Base-by-base conservation (phyloP, 768 basidiomycete species). In the Obba rivulosa region DNA sequence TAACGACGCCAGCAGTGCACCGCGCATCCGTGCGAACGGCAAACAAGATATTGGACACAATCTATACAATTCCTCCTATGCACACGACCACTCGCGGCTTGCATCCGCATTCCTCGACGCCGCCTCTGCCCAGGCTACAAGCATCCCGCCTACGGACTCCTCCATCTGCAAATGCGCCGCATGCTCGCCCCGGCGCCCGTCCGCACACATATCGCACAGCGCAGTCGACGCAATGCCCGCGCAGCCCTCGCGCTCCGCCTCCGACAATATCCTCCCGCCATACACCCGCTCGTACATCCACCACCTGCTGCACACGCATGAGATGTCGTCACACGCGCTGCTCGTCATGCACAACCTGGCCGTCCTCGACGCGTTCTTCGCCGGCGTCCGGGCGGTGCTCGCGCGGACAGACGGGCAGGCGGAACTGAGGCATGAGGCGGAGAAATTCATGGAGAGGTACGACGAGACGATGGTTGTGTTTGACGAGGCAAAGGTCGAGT, bases 301-400 rank as follows among this genome's bases (percentile, higher is more conserved):
- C 60, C 91, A 94, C 57, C 77, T 94, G 13, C 68, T 92, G 31
- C 83, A 85, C 44, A 91, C 91, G 5, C 92, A 93, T 64, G 92
- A 94, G 63, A 92, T 94, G 91, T 80, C 83, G 0, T 84, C 88
- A 1, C 88, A 93, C 55, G 61, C 87, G 3, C 63, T 92, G 20
- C 76, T 93, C 16, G 75, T 73, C 10, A 72, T 81, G 66, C 92
- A 94, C 63, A 94, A 93, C 55, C 70, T 90, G 23, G 62, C 76
- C 0, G 76, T 92, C 1, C 66, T 90, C 22, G 77, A 82, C 35
- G 61, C 67, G 1, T 88, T 93, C 60, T 79, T 92, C 39, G 66
- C 65, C 0, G 78, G 77, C 0, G 67, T 92, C 1, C 75, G 90
- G 43, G 36, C 48, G 0, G 51, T 69, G 11, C 60, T 73, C 37